A percentile compares a stretch with the other conserved stretches of the same genome.
phyloP scores from a whole-genome alignment of 345 rosid species.

The Erysimum cheiranthoides region DNA sequence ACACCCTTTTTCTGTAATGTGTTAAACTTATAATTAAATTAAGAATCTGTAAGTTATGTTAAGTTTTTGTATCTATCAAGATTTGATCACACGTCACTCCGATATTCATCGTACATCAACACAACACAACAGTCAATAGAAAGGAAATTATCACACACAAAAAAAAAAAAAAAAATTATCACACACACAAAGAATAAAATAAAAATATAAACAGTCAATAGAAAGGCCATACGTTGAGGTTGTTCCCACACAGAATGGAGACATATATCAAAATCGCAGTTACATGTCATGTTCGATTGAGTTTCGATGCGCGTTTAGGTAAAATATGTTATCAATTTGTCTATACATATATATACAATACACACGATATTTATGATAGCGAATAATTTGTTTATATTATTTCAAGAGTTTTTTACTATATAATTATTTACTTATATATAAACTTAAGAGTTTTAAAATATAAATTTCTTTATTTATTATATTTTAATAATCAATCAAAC shows the following conservation, averaged over 20 bases:
- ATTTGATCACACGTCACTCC: neutral
- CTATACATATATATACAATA: no score
- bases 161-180: no score
- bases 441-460: no score
- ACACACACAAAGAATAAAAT: no score
- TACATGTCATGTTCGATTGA: neutral
- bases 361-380: no score
- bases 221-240: neutral
- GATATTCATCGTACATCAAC: neutral
- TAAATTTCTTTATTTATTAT: no score
- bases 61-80: neutral
- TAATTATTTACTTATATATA: no score
- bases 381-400: neutral
- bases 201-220: neutral
- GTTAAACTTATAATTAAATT: no score
- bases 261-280: conserved; percentile 5
- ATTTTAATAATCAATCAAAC: no score
- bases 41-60: neutral
- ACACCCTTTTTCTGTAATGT: no score
- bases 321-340: neutral
- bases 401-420: no score
- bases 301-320: neutral
- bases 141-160: no score
- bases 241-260: neutral
- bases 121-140: neutral